Evolutionary conservation across 139 green algal species (phyloP).

Genomic region (Pseudopediastrum boryanum): DNA sequence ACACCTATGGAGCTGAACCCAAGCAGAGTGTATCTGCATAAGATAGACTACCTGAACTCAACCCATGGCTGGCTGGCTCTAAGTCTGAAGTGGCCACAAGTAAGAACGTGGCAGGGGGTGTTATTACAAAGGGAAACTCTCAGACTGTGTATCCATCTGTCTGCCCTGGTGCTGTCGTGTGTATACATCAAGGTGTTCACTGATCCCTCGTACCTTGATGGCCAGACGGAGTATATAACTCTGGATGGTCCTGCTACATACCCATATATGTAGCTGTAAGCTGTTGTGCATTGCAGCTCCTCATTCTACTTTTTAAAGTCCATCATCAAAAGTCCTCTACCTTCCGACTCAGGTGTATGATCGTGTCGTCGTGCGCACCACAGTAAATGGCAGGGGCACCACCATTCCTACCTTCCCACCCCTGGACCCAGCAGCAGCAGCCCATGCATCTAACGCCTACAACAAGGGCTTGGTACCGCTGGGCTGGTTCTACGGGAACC

Average conservation of each 20-base stretch:
- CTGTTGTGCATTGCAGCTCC: too few species aligned
- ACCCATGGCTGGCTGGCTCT: slow-evolving; percentile 23
- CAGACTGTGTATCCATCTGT: too few species aligned
- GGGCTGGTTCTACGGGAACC: slow-evolving; percentile 34
- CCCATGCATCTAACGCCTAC: slow-evolving; percentile 40
- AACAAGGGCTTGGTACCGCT: slow-evolving; percentile 37
- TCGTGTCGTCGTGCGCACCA: too few species aligned
- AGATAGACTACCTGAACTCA: slow-evolving; percentile 32
- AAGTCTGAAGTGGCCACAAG: slow-evolving; percentile 10
- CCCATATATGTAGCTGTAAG: too few species aligned
- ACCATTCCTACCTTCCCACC: neutral
- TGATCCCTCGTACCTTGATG: too few species aligned
- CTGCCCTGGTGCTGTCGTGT: too few species aligned
- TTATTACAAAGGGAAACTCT: too few species aligned
- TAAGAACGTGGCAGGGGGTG: neutral
- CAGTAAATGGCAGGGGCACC: slow-evolving; percentile 6
- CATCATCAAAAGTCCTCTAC: too few species aligned
- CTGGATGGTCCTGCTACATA: too few species aligned
- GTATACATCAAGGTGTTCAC: too few species aligned
- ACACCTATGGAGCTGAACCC: slow-evolving; percentile 34
- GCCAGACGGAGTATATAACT: too few species aligned
- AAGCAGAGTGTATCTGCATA: slow-evolving; percentile 31
- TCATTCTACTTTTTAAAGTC: too few species aligned
- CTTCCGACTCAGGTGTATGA: slow-evolving; percentile 25
- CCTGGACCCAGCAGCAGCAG: neutral